These are phyloP conservation scores for Globisporangium paroecandrum DNA, from an alignment of 352 stramenopile genomes.

Conservation along the genomic window DNA sequence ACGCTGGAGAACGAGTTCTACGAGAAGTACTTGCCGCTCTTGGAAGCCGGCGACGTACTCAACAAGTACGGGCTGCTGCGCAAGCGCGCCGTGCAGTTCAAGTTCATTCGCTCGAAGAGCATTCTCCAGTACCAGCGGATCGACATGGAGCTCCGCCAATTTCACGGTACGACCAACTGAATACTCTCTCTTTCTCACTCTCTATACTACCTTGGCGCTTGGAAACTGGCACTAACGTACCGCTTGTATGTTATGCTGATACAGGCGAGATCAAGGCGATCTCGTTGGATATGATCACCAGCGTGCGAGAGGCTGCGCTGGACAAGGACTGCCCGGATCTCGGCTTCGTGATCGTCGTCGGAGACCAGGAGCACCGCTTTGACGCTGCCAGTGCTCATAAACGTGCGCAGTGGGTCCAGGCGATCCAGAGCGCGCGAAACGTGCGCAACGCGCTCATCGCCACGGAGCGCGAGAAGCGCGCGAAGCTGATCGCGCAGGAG, in stretches of 20 bases:
- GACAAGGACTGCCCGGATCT: constrained; percentile 52
- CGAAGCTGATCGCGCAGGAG: constrained; percentile 53
- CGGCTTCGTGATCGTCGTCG: constrained; percentile 45
- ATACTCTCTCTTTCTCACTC: background rate
- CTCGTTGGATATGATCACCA: constrained; percentile 54
- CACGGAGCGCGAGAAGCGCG: constrained; percentile 47
- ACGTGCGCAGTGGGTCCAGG: constrained; percentile 56
- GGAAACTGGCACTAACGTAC: background rate
- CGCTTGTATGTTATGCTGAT: background rate
- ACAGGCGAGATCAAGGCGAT: constrained; percentile 54
- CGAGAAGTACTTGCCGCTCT: constrained; percentile 52
- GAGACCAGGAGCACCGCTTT: constrained; percentile 54
- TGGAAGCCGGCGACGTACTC: constrained; percentile 60
- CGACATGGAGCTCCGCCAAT: constrained; percentile 41
- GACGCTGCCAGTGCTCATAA: constrained; percentile 46
- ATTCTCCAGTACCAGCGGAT: constrained; percentile 77
- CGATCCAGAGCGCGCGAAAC: constrained; percentile 44
- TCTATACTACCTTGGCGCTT: background rate
- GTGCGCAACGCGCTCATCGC: constrained; percentile 42
- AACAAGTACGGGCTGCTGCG: constrained; percentile 66
- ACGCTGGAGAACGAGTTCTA: constrained; percentile 64
- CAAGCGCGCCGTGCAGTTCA: constrained; percentile 51
- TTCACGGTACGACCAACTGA: constrained; percentile 26
- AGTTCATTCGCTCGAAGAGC: constrained; percentile 55
- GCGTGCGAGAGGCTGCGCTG: constrained; percentile 42